Percentiles rank a stretch among this genome's conserved stretches.
Conservation (phyloP, 306 rosid genomes). For the Boehmeria nivea region DNA sequence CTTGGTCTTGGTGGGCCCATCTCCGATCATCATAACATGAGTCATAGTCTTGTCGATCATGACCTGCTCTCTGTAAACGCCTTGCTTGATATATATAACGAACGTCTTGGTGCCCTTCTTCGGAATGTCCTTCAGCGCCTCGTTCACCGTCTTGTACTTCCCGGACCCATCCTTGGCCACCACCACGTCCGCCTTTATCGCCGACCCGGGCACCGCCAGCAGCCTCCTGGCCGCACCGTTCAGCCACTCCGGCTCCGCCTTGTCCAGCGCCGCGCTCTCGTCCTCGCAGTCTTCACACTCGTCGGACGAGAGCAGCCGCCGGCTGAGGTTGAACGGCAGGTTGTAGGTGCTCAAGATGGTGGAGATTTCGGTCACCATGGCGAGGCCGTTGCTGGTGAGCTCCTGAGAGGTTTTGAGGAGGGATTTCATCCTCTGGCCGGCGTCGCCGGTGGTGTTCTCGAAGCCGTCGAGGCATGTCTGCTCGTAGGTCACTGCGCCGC, state of each 20-base stretch:
- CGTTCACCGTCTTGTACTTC: slow-evolving; percentile 44
- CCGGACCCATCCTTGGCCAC: slow-evolving; percentile 71
- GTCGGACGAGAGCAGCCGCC: slow-evolving; percentile 20
- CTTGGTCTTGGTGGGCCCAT: slow-evolving; percentile 62
- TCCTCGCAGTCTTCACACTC: no score
- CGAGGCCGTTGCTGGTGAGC: slow-evolving; percentile 59
- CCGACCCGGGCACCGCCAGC: not conserved
- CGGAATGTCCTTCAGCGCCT: slow-evolving; percentile 53
- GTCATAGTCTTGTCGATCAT: slow-evolving; percentile 25
- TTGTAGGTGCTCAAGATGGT: slow-evolving; percentile 1
- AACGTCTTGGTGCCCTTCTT: slow-evolving; percentile 29
- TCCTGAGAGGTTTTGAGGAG: slow-evolving; percentile 34
- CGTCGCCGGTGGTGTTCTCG: slow-evolving; percentile 34
- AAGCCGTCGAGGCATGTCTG: slow-evolving; percentile 65
- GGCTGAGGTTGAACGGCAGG: not conserved
- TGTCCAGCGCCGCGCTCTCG: no score
- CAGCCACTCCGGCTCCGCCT: slow-evolving; percentile 40
- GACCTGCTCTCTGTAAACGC: slow-evolving; percentile 47
- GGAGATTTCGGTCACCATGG: slow-evolving; percentile 35
- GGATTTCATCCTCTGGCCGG: slow-evolving; percentile 40
- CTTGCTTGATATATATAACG: slow-evolving; percentile 66
- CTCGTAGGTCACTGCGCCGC: slow-evolving; percentile 49
- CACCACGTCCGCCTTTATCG: slow-evolving; percentile 33
- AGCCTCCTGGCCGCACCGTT: slow-evolving; percentile 25
- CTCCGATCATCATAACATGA: slow-evolving; percentile 52